Evolutionary conservation across 208 protist genomes (phyloP).

Genomic region (Trypanosomatidae sp.): DNA sequence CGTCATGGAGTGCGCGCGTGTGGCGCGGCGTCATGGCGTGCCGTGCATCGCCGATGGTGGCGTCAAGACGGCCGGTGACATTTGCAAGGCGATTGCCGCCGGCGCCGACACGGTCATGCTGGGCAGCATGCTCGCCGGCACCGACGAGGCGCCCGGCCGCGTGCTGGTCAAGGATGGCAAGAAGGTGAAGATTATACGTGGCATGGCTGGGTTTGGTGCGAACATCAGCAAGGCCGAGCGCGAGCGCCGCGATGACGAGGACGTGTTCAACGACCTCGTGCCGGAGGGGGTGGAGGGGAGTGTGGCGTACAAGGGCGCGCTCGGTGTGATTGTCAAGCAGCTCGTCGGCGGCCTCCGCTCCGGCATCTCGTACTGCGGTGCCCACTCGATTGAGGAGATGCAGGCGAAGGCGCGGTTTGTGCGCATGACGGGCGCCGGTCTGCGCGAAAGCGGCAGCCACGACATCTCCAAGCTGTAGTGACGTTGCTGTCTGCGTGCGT

Average conservation of each 20-base stretch:
- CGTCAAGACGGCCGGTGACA: slow-evolving; percentile 65
- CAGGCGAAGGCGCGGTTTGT: slow-evolving; percentile 67
- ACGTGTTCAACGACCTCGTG: slow-evolving; percentile 79
- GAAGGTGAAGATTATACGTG: slow-evolving; percentile 87
- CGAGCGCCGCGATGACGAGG: slow-evolving; percentile 62
- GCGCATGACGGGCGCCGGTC: slow-evolving; percentile 66
- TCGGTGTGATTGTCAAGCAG: slow-evolving; percentile 65
- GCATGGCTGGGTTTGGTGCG: slow-evolving; percentile 84
- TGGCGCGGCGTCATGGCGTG: slow-evolving; percentile 45
- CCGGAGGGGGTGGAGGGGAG: slow-evolving; percentile 84
- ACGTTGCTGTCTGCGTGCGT: neutral
- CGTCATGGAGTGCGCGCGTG: slow-evolving; percentile 54
- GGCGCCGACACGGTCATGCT: slow-evolving; percentile 85
- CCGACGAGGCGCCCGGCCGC: slow-evolving; percentile 76
- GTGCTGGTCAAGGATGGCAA: slow-evolving; percentile 85
- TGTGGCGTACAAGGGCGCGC: slow-evolving; percentile 72
- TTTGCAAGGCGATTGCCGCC: slow-evolving; percentile 82
- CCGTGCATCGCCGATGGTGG: slow-evolving; percentile 88
- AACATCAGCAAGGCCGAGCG: slow-evolving; percentile 86
- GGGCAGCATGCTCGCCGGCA: slow-evolving; percentile 83
- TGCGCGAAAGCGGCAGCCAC: slow-evolving; percentile 80
- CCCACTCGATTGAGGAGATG: slow-evolving; percentile 64
- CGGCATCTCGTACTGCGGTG: slow-evolving; percentile 86
- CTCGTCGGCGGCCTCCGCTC: slow-evolving; percentile 82
- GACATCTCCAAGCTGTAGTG: slow-evolving; percentile 79